Percentiles rank a stretch among this genome's conserved stretches.
phyloP scores from a whole-genome alignment of 2,329 filamentous ascomycete species.

The Thielaviopsis populi region DNA sequence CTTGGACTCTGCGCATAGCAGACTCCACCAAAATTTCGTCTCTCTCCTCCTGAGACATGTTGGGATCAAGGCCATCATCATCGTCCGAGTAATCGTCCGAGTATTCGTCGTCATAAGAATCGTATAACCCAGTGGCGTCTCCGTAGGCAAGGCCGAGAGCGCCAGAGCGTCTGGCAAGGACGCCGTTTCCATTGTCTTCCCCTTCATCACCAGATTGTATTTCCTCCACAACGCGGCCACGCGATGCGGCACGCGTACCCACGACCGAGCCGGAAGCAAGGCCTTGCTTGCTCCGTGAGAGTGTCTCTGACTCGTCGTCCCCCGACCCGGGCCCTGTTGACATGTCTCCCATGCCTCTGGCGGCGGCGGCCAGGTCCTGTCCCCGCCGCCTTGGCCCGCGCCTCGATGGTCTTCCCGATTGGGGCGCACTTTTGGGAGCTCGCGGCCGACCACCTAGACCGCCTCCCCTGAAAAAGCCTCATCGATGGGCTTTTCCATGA shows the following conservation, averaged over 20 bases:
- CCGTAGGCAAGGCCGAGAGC: conserved; percentile 9
- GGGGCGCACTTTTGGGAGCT: conserved; percentile 89
- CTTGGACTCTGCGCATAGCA: conserved; percentile 65
- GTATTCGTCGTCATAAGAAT: conserved; percentile 26
- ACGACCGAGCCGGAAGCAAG: conserved; percentile 6
- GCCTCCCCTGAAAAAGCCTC: conserved; percentile 99
- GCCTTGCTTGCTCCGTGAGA: neutral
- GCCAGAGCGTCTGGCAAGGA: conserved; percentile 15
- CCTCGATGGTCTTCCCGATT: conserved; percentile 95
- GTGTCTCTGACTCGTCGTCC: conserved; percentile 16
- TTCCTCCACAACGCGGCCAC: conserved; percentile 47
- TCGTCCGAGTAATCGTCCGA: conserved; percentile 33
- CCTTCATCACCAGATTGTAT: conserved; percentile 44
- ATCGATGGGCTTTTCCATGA: conserved; percentile 98
- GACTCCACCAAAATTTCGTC: conserved; percentile 65
- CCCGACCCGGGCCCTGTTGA: conserved; percentile 11
- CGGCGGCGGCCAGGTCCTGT: conserved; percentile 24
- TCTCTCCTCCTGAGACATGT: conserved; percentile 44
- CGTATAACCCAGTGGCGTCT: conserved; percentile 15
- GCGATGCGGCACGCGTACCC: conserved; percentile 1
- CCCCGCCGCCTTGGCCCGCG: conserved; percentile 43
- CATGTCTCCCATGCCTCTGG: conserved; percentile 31
- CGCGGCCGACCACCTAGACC: conserved; percentile 99
- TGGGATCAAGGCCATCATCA: conserved; percentile 36
- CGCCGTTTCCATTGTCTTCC: neutral